Percentiles rank a stretch among this genome's conserved stretches.
These are phyloP conservation scores for Phallus indusiatus DNA, from an alignment of 768 basidiomycete genomes.

Conservation along the genomic window DNA sequence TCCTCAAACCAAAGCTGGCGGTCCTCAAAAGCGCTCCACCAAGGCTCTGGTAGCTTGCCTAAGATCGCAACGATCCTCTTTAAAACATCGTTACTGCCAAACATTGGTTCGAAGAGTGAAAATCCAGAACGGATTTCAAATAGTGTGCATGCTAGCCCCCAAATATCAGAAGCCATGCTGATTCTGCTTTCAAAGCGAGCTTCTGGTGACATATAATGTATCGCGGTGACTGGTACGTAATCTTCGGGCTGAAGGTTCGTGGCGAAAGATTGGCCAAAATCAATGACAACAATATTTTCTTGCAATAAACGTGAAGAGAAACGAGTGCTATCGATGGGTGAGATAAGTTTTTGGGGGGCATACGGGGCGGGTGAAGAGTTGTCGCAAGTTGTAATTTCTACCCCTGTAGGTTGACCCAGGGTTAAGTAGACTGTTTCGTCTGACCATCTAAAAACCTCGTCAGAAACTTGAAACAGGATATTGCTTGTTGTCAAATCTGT, in stretches of 20 bases:
- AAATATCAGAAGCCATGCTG: slow-evolving; percentile 26
- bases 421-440: slow-evolving; percentile 23
- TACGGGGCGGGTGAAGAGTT: slow-evolving; percentile 18
- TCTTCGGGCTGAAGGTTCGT: slow-evolving; percentile 15
- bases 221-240: slow-evolving; percentile 24
- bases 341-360: slow-evolving; percentile 23
- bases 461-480: slow-evolving; percentile 24
- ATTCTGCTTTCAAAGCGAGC: slow-evolving; percentile 22
- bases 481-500: slow-evolving; percentile 30
- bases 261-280: slow-evolving; percentile 31
- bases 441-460: slow-evolving; percentile 22
- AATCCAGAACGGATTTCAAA: slow-evolving; percentile 35
- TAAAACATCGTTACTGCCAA: slow-evolving; percentile 22
- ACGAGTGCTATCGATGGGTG: slow-evolving; percentile 14
- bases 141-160: slow-evolving; percentile 33
- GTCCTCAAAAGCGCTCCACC: too few species aligned
- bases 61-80: too few species aligned
- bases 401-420: slow-evolving; percentile 26
- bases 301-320: slow-evolving; percentile 20
- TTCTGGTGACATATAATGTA: slow-evolving; percentile 29
- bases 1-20: too few species aligned
- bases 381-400: slow-evolving; percentile 20
- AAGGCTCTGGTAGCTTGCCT: too few species aligned
- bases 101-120: slow-evolving; percentile 31
- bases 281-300: slow-evolving; percentile 24